A percentile compares a stretch with the other conserved stretches of the same genome.
Conservation (phyloP, 139 green algal species). For the Prasinococcaceae sp. region DNA sequence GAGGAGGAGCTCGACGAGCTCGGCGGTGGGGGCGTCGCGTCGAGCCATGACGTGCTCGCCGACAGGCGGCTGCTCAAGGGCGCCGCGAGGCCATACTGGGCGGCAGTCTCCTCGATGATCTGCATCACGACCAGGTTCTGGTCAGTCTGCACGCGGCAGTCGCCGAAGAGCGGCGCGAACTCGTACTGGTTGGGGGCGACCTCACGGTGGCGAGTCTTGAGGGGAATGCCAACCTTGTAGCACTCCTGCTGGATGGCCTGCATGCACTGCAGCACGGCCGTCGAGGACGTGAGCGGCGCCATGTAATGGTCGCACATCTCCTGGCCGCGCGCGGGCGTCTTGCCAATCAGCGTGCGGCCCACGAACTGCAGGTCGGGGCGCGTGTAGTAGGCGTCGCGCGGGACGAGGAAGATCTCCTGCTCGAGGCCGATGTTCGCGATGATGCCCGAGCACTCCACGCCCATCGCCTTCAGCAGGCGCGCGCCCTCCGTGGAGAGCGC, state of each 20-base stretch:
- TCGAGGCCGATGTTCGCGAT: conserved; percentile 19
- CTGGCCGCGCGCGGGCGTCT: conserved; percentile 12
- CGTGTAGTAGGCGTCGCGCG: conserved; percentile 10
- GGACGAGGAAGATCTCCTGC: conserved; percentile 23
- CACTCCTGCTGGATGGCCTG: conserved; percentile 17
- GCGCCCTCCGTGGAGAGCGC: conserved; percentile 9
- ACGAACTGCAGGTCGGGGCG: conserved; percentile 22
- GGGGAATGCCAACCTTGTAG: conserved; percentile 20
- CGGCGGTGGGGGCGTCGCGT: not conserved
- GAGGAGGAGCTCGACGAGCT: not conserved
- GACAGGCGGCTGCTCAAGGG: too few species aligned
- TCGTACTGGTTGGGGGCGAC: conserved; percentile 26
- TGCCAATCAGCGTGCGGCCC: conserved; percentile 16
- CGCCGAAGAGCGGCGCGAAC: conserved; percentile 21
- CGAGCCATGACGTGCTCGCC: conserved; percentile 14
- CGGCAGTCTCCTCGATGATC: conserved; percentile 19
- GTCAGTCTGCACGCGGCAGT: conserved; percentile 15
- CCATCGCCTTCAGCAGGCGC: conserved; percentile 17
- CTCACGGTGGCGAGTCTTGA: conserved; percentile 24
- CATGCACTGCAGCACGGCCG: conserved; percentile 13
- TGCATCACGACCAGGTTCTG: conserved; percentile 26
- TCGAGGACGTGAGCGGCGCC: conserved; percentile 8
- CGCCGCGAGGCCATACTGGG: conserved; percentile 18
- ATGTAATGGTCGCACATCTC: conserved; percentile 23
- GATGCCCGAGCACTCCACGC: not conserved